A percentile compares a stretch with the other conserved stretches of the same genome.
These are phyloP conservation scores for Platanthera zijinensis DNA, from an alignment of 106 monocot genomes.

Conservation along the genomic window DNA sequence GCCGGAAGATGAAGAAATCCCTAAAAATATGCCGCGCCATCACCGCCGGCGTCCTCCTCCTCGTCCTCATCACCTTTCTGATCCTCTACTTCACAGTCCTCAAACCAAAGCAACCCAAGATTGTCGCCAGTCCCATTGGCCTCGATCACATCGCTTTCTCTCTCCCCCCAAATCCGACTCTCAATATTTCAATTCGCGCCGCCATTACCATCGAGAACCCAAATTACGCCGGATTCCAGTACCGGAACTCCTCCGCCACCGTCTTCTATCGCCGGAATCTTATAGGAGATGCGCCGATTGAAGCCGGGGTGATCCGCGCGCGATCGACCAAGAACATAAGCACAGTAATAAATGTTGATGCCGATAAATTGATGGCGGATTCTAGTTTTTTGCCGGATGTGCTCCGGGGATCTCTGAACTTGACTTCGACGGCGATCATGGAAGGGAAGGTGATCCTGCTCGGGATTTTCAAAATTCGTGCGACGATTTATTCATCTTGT, in stretches of 20 bases:
- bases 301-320: constrained; percentile 17
- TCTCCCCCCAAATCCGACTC: background rate
- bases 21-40: constrained; percentile 9
- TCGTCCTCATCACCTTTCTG: constrained; percentile 16
- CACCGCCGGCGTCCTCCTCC: constrained; percentile 4
- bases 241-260: constrained; percentile 5
- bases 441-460: constrained; percentile 25
- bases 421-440: constrained; percentile 16
- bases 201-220: constrained; percentile 27
- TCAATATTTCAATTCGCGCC: constrained; percentile 17
- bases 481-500: constrained; percentile 9
- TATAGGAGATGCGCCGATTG: constrained; percentile 25
- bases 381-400: constrained; percentile 9
- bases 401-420: background rate
- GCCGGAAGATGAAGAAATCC: background rate
- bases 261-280: constrained; percentile 22
- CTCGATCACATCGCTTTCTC: constrained; percentile 13
- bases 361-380: background rate
- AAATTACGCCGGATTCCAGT: constrained; percentile 31
- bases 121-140: constrained; percentile 7
- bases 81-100: constrained; percentile 30
- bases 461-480: constrained; percentile 18
- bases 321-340: constrained; percentile 15
- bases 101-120: constrained; percentile 19
- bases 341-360: constrained; percentile 15